phyloP scores from a whole-genome alignment of 768 basidiomycete species.

The Amanita pallidorosea region DNA sequence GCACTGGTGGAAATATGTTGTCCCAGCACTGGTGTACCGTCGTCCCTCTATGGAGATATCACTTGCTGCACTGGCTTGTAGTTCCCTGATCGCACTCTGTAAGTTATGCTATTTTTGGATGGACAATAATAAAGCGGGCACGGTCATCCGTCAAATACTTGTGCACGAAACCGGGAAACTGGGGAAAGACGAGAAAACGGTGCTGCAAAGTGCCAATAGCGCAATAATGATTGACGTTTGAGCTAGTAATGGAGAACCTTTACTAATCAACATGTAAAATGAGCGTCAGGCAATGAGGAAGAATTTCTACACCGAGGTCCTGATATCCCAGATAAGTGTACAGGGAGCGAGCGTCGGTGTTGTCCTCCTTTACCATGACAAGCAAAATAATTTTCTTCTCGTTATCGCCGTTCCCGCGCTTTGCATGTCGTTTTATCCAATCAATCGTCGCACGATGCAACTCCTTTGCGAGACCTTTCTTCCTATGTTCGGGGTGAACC shows the following conservation, averaged over 20 bases:
- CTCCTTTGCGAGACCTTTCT: constrained; percentile 10
- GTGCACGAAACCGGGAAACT: constrained; percentile 33
- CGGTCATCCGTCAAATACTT: constrained; percentile 12
- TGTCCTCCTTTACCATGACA: constrained; percentile 12
- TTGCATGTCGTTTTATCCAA: constrained; percentile 2
- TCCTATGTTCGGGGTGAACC: constrained; percentile 14
- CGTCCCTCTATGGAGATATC: not conserved
- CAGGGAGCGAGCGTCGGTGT: constrained; percentile 10
- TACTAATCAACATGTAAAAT: constrained; percentile 25
- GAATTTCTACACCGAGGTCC: constrained; percentile 1
- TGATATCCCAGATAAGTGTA: constrained; percentile 14
- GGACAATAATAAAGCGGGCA: constrained; percentile 23
- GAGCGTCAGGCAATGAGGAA: not conserved
- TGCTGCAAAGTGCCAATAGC: constrained; percentile 23
- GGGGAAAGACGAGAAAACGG: constrained; percentile 28
- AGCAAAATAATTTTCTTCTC: constrained; percentile 6
- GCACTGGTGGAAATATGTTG: no score
- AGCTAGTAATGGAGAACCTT: constrained; percentile 47
- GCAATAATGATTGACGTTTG: constrained; percentile 45
- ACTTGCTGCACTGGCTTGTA: constrained; percentile 32
- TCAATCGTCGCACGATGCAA: constrained; percentile 8
- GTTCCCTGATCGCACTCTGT: no score
- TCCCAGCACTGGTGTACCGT: no score
- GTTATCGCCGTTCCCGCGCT: not conserved
- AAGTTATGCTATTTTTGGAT: no score